Percentiles rank a stretch among this genome's conserved stretches.
These are phyloP conservation scores for Rhizopogon vesiculosus DNA, from an alignment of 768 basidiomycete genomes.

Conservation along the genomic window DNA sequence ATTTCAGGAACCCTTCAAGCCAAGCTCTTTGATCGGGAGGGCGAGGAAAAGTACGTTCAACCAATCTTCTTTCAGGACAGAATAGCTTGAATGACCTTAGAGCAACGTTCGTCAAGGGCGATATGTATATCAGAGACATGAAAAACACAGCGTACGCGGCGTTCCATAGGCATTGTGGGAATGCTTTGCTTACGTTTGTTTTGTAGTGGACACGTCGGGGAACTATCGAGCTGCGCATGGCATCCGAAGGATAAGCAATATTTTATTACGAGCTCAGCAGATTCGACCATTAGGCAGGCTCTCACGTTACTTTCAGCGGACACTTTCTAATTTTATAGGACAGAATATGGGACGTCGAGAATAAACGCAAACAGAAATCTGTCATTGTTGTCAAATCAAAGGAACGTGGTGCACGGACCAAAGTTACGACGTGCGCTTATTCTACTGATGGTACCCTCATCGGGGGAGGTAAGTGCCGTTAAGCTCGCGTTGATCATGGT, in stretches of 20 bases:
- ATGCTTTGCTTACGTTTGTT: slow-evolving; percentile 1
- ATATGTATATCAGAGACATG: slow-evolving; percentile 98
- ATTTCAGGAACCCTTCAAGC: slow-evolving; percentile 87
- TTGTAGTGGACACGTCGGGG: slow-evolving; percentile 87
- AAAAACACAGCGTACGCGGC: slow-evolving; percentile 87
- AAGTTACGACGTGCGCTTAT: slow-evolving; percentile 83
- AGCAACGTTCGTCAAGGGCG: slow-evolving; percentile 85
- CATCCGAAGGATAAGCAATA: slow-evolving; percentile 80
- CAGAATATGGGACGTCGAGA: slow-evolving; percentile 93
- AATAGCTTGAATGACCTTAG: slow-evolving; percentile 53
- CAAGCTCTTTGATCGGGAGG: slow-evolving; percentile 88
- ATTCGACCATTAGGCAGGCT: slow-evolving; percentile 86
- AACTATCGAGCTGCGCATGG: slow-evolving; percentile 87
- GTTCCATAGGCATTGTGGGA: slow-evolving; percentile 3
- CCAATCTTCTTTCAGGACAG: slow-evolving; percentile 15
- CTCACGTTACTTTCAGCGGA: neutral
- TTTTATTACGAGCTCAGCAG: slow-evolving; percentile 93
- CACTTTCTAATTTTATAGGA: slow-evolving; percentile 2
- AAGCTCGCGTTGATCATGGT: slow-evolving; percentile 2
- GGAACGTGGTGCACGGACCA: slow-evolving; percentile 90
- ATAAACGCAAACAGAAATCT: slow-evolving; percentile 89
- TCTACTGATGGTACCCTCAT: slow-evolving; percentile 88
- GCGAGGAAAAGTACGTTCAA: slow-evolving; percentile 79
- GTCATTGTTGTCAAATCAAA: slow-evolving; percentile 97
- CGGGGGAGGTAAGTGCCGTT: slow-evolving; percentile 64